These are phyloP conservation scores for Termitomyces sp. DNA, from an alignment of 768 basidiomycete species.

Conservation along the genomic window DNA sequence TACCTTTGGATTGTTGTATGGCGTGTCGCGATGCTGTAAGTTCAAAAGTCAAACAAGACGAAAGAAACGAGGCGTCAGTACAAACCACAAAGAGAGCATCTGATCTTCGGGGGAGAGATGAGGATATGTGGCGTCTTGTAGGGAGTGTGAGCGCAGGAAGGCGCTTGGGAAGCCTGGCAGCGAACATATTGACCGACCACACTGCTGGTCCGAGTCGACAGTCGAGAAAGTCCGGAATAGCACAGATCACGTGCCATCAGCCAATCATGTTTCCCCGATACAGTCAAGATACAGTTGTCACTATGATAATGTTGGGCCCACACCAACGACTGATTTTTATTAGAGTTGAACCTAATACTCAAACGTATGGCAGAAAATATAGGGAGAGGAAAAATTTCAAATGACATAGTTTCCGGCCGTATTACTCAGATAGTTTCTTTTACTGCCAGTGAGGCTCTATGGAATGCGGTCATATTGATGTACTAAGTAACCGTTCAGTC, in stretches of 20 bases:
- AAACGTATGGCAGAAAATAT: no score
- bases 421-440: no score
- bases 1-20: slow-evolving; percentile 91
- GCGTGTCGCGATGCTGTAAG: slow-evolving; percentile 86
- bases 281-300: no score
- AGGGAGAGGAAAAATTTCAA: no score
- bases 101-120: slow-evolving; percentile 50
- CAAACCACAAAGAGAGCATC: slow-evolving; percentile 87
- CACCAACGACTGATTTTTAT: no score
- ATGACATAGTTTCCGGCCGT: no score
- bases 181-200: slow-evolving; percentile 27
- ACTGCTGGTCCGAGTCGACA: slow-evolving; percentile 1
- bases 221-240: slow-evolving; percentile 19
- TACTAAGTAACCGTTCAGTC: no score
- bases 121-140: slow-evolving; percentile 36
- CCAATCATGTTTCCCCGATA: slow-evolving; percentile 7
- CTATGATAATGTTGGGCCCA: no score
- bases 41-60: slow-evolving; percentile 12
- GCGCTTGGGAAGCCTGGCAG: slow-evolving; percentile 27
- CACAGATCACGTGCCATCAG: slow-evolving; percentile 16
- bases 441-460: no score
- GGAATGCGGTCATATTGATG: no score
- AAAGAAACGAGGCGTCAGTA: slow-evolving; percentile 16
- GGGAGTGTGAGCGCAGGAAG: slow-evolving; percentile 20
- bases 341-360: no score